Base-by-base conservation (phyloP, 345 rosid genomes). In the Lepidium aucheri region DNA sequence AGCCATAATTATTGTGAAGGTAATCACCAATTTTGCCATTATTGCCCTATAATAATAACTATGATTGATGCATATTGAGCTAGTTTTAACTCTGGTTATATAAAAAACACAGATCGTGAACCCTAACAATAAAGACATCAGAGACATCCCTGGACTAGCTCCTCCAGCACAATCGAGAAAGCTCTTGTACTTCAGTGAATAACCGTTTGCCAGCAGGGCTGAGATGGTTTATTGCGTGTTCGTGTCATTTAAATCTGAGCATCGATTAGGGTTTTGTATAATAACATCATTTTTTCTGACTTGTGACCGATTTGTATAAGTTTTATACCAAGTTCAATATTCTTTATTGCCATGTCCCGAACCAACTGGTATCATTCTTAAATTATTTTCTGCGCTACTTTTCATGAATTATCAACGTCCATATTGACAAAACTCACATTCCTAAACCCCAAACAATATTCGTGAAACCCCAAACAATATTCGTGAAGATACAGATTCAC, bases 111-210 rank as follows among this genome's bases (percentile, higher is more conserved):
- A 92, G 97, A 73, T 94, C 57, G 96, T 94, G 72, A 75, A 90
- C 65, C 97, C 99, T 8, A 79, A 70, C 75, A 90, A 94, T 88
- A 94, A 90, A 68, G 76, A 85, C 72, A 85, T 94, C 68, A 84
- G 85, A 77, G 96, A 94, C 82, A 86, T 94, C 78, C 97, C 96
- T 13, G 96, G 96, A 67, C 51, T 90, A 83, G 96, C 99, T 57
- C 98, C 97, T 12, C 99, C 95, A 10, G 96, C 89, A 4, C 98
- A 86, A 4, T 54, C 97, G 33, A 87, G 97, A 75, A 86, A 84
- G 84, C 81, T 90, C 18, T 74, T 93, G 52, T 90, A 82, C 53
- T 47, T 81, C 28, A 73, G 36, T 58, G 63, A 34, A 22, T 22
- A 60, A 52, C 39, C 28, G 36, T 46, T 24, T 54, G 16, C n/a